These are phyloP conservation scores for Encephalitozoon romaleae DNA, from an alignment of 371 early-diverging fungal genomes.

Conservation along the genomic window DNA sequence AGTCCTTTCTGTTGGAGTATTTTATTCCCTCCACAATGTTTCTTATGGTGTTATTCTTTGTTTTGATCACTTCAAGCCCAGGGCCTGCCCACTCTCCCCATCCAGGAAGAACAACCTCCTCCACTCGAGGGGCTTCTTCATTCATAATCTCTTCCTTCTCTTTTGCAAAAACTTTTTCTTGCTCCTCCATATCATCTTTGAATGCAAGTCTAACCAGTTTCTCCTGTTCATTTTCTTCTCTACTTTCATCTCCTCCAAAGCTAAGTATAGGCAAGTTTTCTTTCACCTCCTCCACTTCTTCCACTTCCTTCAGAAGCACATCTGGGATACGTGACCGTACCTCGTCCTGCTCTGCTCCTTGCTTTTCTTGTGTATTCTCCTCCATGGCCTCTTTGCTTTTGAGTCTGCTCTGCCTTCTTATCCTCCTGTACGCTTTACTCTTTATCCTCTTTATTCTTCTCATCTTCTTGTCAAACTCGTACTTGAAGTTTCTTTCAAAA, in stretches of 20 bases:
- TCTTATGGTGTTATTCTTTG: slow-evolving; percentile 43
- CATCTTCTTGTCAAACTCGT: slow-evolving; percentile 53
- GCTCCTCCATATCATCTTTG: slow-evolving; percentile 22
- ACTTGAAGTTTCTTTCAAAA: slow-evolving; percentile 19
- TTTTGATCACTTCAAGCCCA: slow-evolving; percentile 44
- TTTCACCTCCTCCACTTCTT: slow-evolving; percentile 25
- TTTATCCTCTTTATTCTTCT: slow-evolving; percentile 57
- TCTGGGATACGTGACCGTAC: neutral
- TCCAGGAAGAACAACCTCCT: slow-evolving; percentile 55
- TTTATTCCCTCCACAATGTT: slow-evolving; percentile 49
- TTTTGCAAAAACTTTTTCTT: slow-evolving; percentile 48
- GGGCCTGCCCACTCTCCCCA: slow-evolving; percentile 59
- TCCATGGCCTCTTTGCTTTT: neutral
- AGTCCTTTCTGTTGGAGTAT: slow-evolving; percentile 57
- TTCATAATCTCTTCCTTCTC: slow-evolving; percentile 46
- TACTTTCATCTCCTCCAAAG: slow-evolving; percentile 13
- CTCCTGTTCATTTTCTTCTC: neutral
- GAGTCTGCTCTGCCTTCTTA: slow-evolving; percentile 16
- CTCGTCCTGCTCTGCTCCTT: neutral
- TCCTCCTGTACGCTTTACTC: slow-evolving; percentile 55
- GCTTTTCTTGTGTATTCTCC: neutral
- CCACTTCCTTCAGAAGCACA: neutral
- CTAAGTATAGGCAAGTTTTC: neutral
- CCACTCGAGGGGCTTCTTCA: slow-evolving; percentile 44
- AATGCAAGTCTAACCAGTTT: slow-evolving; percentile 37